Base-by-base conservation (phyloP, 352 stramenopile species). In the Phytopythium sindhum region DNA sequence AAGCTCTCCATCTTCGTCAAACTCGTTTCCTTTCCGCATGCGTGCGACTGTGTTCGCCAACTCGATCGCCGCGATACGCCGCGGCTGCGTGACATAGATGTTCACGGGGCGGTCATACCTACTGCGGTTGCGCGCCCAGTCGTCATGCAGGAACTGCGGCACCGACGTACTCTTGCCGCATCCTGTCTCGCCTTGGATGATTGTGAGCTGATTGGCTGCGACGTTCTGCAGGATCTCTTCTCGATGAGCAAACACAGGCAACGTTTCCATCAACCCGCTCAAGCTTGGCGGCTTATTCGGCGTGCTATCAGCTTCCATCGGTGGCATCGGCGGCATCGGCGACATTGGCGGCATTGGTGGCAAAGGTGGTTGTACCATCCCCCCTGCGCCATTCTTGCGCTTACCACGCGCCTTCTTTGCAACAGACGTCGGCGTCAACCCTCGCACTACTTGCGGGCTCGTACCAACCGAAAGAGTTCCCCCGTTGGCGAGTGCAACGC, bases 131-230 rank as follows among this genome's bases (percentile, higher is more conserved):
- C 63, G 64, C 63, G 70, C 73, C 73, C 73, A 81, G 8, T 81
- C 70, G 66, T 98, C 83, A 10, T 98, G 77, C 23, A 99, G 70
- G 70, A 99, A 98, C 53, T 97, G 81, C 24, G 97, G 97, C 6
- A 99, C 88, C 9, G 93, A 89, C 10, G 89, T 98, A 63, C 81
- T 97, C 75, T 99, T 99, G n/a, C 97, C 97, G 69, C 97, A 99
- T 7, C 97, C 97, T 31, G 90, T 97, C 63, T 98, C 93, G 4
- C 91, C 93, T 72, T 97, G 89, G 47, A 98, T 96, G 50, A 98
- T 96, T 10, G 91, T 97, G 4, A 98, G 77, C 58, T 93, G 86
- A 59, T 97, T 93, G 15, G 69, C 69, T 4, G 53, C 62, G 14
- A 98, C 80, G 35, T 93, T 94, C 33, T 86, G 58, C 21, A 97